phyloP scores from a whole-genome alignment of 495 filamentous ascomycete species.

The Neurospora discreta region DNA sequence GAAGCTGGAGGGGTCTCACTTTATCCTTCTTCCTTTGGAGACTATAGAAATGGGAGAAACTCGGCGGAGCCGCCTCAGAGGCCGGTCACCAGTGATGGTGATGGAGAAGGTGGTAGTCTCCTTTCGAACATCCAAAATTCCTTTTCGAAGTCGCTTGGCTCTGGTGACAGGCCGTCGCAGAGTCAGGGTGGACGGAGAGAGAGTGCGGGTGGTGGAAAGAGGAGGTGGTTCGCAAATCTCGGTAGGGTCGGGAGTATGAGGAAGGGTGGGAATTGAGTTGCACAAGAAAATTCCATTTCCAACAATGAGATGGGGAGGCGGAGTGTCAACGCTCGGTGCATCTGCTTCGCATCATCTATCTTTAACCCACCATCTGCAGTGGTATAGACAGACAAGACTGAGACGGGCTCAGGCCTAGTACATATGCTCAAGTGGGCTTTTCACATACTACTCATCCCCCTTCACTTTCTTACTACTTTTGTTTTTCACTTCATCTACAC shows the following conservation, averaged over 20 bases:
- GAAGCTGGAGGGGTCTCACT: slow-evolving; percentile 13
- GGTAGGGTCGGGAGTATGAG: slow-evolving; percentile 24
- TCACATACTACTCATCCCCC: neutral
- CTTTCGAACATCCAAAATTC: neutral
- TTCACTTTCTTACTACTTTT: neutral
- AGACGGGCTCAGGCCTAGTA: neutral
- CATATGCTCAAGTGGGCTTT: neutral
- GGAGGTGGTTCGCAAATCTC: slow-evolving; percentile 27
- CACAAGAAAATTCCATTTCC: neutral
- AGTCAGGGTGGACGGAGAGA: neutral
- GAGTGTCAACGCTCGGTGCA: no score
- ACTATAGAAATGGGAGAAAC: neutral
- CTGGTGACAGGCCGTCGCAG: neutral
- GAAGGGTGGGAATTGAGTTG: slow-evolving; percentile 5
- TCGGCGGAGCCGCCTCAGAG: neutral
- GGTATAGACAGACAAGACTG: neutral
- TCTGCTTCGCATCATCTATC: neutral
- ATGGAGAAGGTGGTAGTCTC: neutral
- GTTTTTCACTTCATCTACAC: neutral
- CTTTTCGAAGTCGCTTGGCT: neutral
- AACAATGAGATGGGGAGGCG: neutral
- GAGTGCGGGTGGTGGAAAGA: slow-evolving; percentile 8
- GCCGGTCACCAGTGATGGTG: neutral
- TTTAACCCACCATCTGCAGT: neutral
- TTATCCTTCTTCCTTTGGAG: neutral